A percentile compares a stretch with the other conserved stretches of the same genome.
Conservation (phyloP, 768 basidiomycete genomes). For the Lactarius psammicola region DNA sequence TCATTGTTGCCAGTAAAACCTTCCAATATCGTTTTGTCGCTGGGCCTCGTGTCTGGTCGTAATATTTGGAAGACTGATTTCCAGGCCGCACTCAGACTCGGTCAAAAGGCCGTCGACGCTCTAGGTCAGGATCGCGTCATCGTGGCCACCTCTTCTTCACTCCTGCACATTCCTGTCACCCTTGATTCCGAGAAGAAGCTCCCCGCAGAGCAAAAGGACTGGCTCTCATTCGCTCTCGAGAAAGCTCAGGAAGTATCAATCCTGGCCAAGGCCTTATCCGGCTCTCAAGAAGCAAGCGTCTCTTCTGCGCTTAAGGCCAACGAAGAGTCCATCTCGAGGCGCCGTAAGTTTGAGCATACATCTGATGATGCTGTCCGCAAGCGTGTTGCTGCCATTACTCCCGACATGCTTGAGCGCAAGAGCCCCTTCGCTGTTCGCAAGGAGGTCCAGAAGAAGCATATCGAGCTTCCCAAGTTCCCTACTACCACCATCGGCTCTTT, state of each 20-base stretch:
- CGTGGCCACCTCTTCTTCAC: conserved; percentile 94
- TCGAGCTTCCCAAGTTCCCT: conserved; percentile 94
- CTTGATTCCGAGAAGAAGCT: conserved; percentile 90
- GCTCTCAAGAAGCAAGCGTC: conserved; percentile 73
- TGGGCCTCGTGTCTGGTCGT: conserved; percentile 95
- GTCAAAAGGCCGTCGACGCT: conserved; percentile 77
- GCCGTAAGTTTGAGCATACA: conserved; percentile 89
- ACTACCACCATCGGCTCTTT: conserved; percentile 99
- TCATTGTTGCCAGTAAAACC: conserved; percentile 80
- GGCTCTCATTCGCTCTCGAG: conserved; percentile 98
- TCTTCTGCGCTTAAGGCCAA: conserved; percentile 82
- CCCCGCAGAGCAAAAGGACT: conserved; percentile 85
- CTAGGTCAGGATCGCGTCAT: conserved; percentile 89
- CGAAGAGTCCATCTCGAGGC: conserved; percentile 85
- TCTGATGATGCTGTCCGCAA: conserved; percentile 95
- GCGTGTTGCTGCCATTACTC: conserved; percentile 89
- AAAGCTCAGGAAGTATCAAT: conserved; percentile 89
- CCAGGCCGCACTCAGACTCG: conserved; percentile 72
- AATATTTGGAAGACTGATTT: conserved; percentile 99
- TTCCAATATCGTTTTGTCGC: conserved; percentile 78
- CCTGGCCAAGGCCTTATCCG: conserved; percentile 82
- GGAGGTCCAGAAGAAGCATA: conserved; percentile 82
- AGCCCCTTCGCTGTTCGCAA: conserved; percentile 85
- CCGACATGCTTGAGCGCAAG: conserved; percentile 82
- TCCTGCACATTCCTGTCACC: conserved; percentile 97